Percentiles rank a stretch among this genome's conserved stretches.
Conservation (phyloP, 2,329 filamentous ascomycete species). For the Cephalotrichum gorgonifer region DNA sequence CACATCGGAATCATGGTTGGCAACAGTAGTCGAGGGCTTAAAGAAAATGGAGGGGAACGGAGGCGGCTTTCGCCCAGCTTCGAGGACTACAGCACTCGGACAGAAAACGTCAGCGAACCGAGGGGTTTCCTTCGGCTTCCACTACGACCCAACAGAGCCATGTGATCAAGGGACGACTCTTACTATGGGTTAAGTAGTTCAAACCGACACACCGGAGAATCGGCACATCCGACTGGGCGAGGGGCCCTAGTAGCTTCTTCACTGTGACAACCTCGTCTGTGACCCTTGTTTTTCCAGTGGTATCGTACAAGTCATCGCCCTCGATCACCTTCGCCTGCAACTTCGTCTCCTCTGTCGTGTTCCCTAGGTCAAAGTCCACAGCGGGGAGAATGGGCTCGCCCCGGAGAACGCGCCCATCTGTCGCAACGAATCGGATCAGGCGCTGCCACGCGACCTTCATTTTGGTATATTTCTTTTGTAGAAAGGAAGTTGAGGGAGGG, state of each 20-base stretch:
- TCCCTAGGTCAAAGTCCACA: constrained; percentile 36
- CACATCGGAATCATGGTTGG: constrained; percentile 24
- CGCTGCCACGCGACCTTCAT: constrained; percentile 31
- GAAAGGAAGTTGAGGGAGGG: too few relatives aligned
- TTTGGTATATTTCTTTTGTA: too few relatives aligned
- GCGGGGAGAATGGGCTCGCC: constrained; percentile 61
- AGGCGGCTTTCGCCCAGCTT: constrained; percentile 37
- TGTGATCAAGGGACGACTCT: too few relatives aligned
- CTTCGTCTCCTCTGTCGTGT: constrained; percentile 30
- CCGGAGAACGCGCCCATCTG: constrained; percentile 59
- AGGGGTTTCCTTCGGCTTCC: not conserved
- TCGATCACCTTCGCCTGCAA: constrained; percentile 41
- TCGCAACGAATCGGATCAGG: constrained; percentile 63
- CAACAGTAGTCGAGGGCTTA: constrained; percentile 31
- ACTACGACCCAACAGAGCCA: not conserved
- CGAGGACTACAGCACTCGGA: constrained; percentile 26
- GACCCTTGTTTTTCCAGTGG: constrained; percentile 31
- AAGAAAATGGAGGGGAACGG: constrained; percentile 40
- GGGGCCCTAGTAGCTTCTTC: constrained; percentile 48
- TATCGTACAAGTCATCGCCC: constrained; percentile 38
- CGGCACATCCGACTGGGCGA: constrained; percentile 52
- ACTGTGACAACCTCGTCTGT: constrained; percentile 44
- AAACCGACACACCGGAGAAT: constrained; percentile 61
- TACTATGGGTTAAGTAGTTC: constrained; percentile 58
- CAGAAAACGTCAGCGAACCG: not conserved